phyloP scores from a whole-genome alignment of 1,284 basidiomycete species.

The Gomphus sp. region DNA sequence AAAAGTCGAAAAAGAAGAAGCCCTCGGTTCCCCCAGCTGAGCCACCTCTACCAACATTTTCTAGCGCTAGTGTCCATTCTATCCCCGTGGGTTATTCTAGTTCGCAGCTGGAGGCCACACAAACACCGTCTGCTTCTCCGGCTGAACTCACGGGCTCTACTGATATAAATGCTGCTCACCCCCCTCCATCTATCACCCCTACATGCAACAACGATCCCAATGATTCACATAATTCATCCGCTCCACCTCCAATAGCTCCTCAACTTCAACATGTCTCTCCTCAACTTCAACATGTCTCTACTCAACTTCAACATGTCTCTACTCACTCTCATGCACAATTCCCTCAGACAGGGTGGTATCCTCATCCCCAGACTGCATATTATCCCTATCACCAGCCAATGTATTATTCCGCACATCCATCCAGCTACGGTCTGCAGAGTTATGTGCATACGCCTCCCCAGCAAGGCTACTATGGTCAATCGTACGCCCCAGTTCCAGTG shows the following conservation, averaged over 20 bases:
- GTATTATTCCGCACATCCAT: constrained; percentile 4
- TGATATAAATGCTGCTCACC: neutral
- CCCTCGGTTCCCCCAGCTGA: neutral
- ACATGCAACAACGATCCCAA: neutral
- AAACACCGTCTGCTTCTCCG: neutral
- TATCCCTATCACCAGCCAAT: constrained; percentile 5
- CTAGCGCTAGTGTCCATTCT: neutral
- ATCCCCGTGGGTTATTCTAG: neutral
- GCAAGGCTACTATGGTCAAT: neutral
- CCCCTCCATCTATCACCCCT: neutral
- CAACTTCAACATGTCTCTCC: neutral
- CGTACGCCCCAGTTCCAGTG: neutral
- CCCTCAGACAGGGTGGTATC: constrained; percentile 4
- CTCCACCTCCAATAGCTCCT: neutral
- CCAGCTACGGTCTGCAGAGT: neutral
- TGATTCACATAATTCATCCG: neutral
- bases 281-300: no score
- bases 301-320: neutral
- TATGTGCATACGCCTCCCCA: neutral
- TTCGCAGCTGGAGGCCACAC: neutral
- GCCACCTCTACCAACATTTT: constrained; percentile 4
- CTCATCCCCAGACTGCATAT: constrained; percentile 2
- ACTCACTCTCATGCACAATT: neutral
- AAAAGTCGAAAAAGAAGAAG: constrained; percentile 8
- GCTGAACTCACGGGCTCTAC: neutral